Base-by-base conservation (phyloP, 768 basidiomycete genomes). In the Auriscalpium microsporum region DNA sequence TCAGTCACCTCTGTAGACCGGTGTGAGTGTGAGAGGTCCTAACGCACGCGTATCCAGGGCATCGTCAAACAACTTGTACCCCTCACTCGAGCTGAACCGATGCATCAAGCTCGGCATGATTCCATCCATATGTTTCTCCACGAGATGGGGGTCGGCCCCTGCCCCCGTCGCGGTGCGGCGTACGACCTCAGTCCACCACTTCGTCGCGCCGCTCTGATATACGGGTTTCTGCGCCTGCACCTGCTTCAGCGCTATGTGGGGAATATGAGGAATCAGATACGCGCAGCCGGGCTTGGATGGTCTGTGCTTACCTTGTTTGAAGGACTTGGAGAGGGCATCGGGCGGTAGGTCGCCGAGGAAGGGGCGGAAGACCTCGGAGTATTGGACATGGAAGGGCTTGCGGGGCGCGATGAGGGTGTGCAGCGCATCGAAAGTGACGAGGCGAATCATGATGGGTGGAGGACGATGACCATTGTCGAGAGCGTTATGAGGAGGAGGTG, bases 151-250 rank as follows among this genome's bases (percentile, higher is more conserved):
- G 68, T 85, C 73, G 3, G 83, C 89, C 1, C 87, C 87, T 45
- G 89, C 87, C 4, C 82, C 87, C 2, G 88, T 67, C 16, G 88
- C 89, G 38, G 90, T 91, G 55, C 79, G 71, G 55, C 73, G 74
- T 58, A 92, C 83, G 40, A 92, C 87, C 58, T 87, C 83, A n/a
- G 72, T 67, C 90, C 90, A 92, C 88, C 87, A 91, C 3, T 64
- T 67, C 35, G 76, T 66, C 48, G 76, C 75, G 48, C 83, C 83
- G 14, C 73, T 68, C 48, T 68, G 65, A 64, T 89, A 90, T 0
- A 72, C 77, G 1, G 87, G 86, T 46, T 76, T 74, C 57, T 83
- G 79, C 14, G 59, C 70, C 65, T 89, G 84, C 17, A 84, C 62
- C 57, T 78, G 71, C 58, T 67, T 75, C 56, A 81, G 63, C 17